Base-by-base conservation (phyloP, 176 grass and related monocot species). In the Aegilops bicornis region DNA sequence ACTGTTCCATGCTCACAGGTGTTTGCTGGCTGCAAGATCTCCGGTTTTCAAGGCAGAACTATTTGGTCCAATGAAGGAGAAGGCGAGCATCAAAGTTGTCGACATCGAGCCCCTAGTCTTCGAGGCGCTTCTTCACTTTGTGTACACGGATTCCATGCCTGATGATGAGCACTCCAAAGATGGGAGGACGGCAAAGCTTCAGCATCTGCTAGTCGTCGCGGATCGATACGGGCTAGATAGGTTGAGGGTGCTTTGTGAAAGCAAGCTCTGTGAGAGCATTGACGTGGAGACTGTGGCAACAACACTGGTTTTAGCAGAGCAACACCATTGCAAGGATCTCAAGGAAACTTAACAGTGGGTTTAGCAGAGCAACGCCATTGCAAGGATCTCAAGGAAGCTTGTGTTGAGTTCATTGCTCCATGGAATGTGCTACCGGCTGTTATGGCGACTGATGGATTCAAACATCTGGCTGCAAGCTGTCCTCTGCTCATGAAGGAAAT, bases 1-100 rank as follows among this genome's bases (percentile, higher is more conserved):
- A 3, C 2, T n/a, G 5, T 73, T 42, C 16, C 4, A 10, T 12
- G 47, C 74, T 5, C 74, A 77, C 10, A 32, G 27, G 2, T 25
- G 6, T 2, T 14, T 77, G 27, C 4, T 56, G 27, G 74, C 47
- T 2, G 45, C 45, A 14, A 3, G 47, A 1, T 77, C 47, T 24
- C 25, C 16, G 0, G 47, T 77, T 16, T 58, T 77, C 47, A 56
- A 77, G 47, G 74, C 47, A 0, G 56, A 85, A 14, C 67, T 89
- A 1, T 76, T 68, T 56, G 76, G 83, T 4, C 48, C 40, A 0
- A 86, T 82, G 88, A 73, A 31, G 2, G 82, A 85, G 36, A 73
- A 43, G 8, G 43, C 3, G 5, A 39, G 43, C 43, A 47, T 47
- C 43, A 4, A 47, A 0, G 12, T 47, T 14, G 43, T 14, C 43